A percentile compares a stretch with the other conserved stretches of the same genome.
These are phyloP conservation scores for Roridomyces roridus DNA, from an alignment of 768 basidiomycete species.

Conservation along the genomic window DNA sequence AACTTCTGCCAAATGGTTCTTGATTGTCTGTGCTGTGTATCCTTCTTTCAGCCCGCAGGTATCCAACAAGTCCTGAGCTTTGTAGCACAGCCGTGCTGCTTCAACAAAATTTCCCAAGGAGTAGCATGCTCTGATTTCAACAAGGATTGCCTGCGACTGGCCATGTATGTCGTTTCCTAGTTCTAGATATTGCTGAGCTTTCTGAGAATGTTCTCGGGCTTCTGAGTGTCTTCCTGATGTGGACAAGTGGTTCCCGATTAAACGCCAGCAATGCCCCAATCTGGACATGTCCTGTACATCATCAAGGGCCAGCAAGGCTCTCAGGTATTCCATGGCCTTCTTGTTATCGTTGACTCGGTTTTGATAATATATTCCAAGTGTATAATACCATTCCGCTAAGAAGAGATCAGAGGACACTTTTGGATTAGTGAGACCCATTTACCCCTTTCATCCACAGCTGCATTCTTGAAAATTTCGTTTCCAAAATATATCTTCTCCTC, in stretches of 20 bases:
- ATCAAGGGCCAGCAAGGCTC: not conserved
- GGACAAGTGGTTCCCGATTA: not conserved
- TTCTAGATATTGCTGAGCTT: not conserved
- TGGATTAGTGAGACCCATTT: too few relatives aligned
- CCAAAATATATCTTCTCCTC: not conserved
- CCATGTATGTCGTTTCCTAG: not conserved
- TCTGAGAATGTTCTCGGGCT: not conserved
- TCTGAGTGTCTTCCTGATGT: not conserved
- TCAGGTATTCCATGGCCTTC: not conserved
- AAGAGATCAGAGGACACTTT: too few relatives aligned
- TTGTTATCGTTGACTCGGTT: not conserved
- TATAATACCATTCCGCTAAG: not conserved
- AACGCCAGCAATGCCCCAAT: not conserved
- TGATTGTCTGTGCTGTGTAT: not conserved
- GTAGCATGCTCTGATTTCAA: not conserved
- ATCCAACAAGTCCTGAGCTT: not conserved
- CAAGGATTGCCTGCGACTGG: not conserved
- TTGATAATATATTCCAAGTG: not conserved
- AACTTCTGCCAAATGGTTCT: slow-evolving; percentile 2
- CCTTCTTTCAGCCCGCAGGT: not conserved
- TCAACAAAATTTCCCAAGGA: not conserved
- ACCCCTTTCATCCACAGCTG: not conserved
- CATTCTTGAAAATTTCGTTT: not conserved
- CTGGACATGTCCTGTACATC: not conserved
- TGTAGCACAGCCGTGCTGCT: not conserved